phyloP scores from a whole-genome alignment of 2,329 filamentous ascomycete species.

The Diaporthe citriasiana region DNA sequence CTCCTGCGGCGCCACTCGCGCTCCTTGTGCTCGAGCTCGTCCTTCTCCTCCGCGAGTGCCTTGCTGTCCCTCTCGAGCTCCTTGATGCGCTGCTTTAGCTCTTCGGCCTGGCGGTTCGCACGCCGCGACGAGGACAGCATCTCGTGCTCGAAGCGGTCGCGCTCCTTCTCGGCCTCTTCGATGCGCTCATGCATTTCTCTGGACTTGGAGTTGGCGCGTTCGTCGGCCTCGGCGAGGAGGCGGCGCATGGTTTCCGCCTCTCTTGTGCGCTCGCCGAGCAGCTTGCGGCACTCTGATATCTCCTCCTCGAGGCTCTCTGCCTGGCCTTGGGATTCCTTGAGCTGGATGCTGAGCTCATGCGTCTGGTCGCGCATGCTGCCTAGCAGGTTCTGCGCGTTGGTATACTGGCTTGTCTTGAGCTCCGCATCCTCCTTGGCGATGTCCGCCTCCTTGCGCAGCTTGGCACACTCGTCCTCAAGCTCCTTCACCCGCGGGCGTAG shows the following conservation, averaged over 20 bases:
- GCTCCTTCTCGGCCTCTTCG: slow-evolving; percentile 92
- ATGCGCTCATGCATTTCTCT: slow-evolving; percentile 91
- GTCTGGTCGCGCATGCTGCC: slow-evolving; percentile 95
- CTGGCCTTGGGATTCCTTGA: slow-evolving; percentile 88
- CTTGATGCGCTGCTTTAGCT: slow-evolving; percentile 82
- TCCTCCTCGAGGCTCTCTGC: slow-evolving; percentile 94
- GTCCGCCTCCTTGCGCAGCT: slow-evolving; percentile 76
- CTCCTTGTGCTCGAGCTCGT: slow-evolving; percentile 81
- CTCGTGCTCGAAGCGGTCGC: slow-evolving; percentile 93
- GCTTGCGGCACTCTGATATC: slow-evolving; percentile 86
- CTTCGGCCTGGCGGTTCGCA: slow-evolving; percentile 86
- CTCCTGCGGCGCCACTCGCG: slow-evolving; percentile 80
- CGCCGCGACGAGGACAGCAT: slow-evolving; percentile 82
- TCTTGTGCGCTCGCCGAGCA: slow-evolving; percentile 88
- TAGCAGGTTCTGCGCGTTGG: slow-evolving; percentile 86
- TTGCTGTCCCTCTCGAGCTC: slow-evolving; percentile 86
- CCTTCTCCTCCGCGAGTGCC: slow-evolving; percentile 78
- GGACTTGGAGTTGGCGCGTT: slow-evolving; percentile 83
- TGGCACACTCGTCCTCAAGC: slow-evolving; percentile 80
- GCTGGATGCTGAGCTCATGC: slow-evolving; percentile 87
- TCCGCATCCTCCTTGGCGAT: slow-evolving; percentile 83
- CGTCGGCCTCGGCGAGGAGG: slow-evolving; percentile 87
- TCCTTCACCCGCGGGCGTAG: slow-evolving; percentile 73
- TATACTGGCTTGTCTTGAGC: slow-evolving; percentile 87
- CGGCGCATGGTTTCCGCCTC: slow-evolving; percentile 96